Base-by-base conservation (phyloP, 805 yeast genomes). In the Soucietia sequanensis region DNA sequence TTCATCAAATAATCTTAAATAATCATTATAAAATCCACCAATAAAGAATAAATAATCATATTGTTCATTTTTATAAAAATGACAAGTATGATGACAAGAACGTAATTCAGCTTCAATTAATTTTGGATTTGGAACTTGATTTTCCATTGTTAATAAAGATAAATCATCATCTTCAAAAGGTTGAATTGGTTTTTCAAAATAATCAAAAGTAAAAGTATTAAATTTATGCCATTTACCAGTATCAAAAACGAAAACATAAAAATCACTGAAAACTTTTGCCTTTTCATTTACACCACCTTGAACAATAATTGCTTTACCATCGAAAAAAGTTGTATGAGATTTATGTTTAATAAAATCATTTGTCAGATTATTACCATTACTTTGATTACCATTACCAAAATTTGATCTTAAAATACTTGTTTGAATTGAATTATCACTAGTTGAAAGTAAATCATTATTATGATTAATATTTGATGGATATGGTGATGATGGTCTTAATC, bases 211-310 rank as follows among this genome's bases (percentile, higher is more conserved):
- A 35, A 50, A 66, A 2, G 72, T 65, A 9, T 45, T 40, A 27
- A 60, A 30, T n/a, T 44, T 40, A 27, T 49, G 53, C 72, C 72
- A 68, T 27, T 50, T 44, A 5, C 62, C 61, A 3, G 59, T 54
- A 17, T 46, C 52, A 34, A 68, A 67, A 6, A 47, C 38, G 43
- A 58, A 66, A 22, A 62, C 23, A 40, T 48, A 61, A 31, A 66
- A 48, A 38, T 65, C 68, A 32, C 62, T 51, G 35, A 54, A 66
- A 2, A 54, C 51, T 9, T 59, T 45, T 7, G 37, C 28, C 2
- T 50, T 30, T 12, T 61, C 61, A 37, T 59, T 54, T 30, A 62
- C 58, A 3, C 74, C 74, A 1, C 74, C 74, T 24, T 68, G 74
- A 6, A 68, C 43, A 9, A 68, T 19, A 10, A 65, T 49, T 9